Base-by-base conservation (phyloP, 1,139 yeast species). In the Wickerhamiella infanticola region DNA sequence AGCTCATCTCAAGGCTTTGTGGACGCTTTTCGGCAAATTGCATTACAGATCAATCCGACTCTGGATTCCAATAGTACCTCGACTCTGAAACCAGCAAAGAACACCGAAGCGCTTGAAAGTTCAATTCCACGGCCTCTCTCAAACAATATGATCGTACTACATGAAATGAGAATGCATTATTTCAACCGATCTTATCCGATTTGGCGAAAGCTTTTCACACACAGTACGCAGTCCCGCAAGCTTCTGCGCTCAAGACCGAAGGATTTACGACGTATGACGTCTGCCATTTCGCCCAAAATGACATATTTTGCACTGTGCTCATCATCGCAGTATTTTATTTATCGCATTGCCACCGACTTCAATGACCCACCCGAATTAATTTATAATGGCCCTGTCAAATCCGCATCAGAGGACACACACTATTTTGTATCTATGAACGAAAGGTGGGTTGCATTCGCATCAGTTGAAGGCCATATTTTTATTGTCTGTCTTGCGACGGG, bases 151-250 rank as follows among this genome's bases (percentile, higher is more conserved):
- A 7, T 7, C 9, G 11, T 29, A 2, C 9, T 7, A 11, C 33
- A 29, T 7, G 33, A 29, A 11, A 11, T 37, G 35, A 18, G 46
- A 9, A 24, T 27, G 35, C 41, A 42, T 3, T 44, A 48, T 35
- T 84, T 79, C 61, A 77, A 79, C 18, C 80, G 79, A 55, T 83
- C 93, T 55, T 86, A 84, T 63, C 96, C 96, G 1, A 74, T 78
- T 48, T 83, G 81, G 59, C 68, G 95, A 47, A 79, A 80, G 56
- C 69, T 77, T 45, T 69, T 74, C 38, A 76, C 79, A 37, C 79
- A 73, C 59, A 71, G 73, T 24, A 79, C 90, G 0, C 88, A 79
- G 53, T 75, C 77, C 29, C 60, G 72, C 35, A 70, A 68, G 48
- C 65, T 76, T 60, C 55, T 69, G 41, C 63, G 73, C 51, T 67